Base-by-base conservation (phyloP, 1,284 basidiomycete genomes). In the Malassezia nana region DNA sequence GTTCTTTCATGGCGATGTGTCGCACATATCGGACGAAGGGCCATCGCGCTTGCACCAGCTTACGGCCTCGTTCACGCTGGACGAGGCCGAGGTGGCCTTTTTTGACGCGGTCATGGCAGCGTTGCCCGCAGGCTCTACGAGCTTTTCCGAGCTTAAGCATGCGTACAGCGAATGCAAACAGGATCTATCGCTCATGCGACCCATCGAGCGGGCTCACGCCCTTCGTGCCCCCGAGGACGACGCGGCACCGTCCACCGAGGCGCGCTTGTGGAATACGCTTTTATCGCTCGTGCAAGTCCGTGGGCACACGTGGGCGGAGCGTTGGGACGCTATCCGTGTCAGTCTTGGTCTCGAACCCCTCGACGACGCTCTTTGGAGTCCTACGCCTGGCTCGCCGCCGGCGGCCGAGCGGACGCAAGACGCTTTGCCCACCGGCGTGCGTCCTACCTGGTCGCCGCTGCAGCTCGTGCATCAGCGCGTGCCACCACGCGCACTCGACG, bases 301-400 rank as follows among this genome's bases (percentile, higher is more conserved):
- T 4, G 70, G 68, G 4, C 45, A 42, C 2, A 60, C 56, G 25
- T 73, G 70, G 70, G 35, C 51, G n/a, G 60, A 67, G 40, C 55
- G 69, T 7, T 73, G 70, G 70, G 69, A 72, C 29, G 55, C 61
- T 13, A 66, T 73, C 13, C 55, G 69, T 9, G 45, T 69, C 12
- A 59, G 63, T 0, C 49, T 70, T 15, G 70, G 70, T n/a, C 57
- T 68, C 15, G 67, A 69, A 38, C 64, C 69, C 5, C 40, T 32
- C 16, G 49, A 44, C 3, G 39, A 31, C 10, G 22, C 24, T 13
- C 5, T 7, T n/a, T 20, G 29, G 29, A 31, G 8, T 31, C 15
- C 30, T 15, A 9, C 9, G 30, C 30, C 30, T 8, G 15, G 9
- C 30, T 9, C 15, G 15, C 30, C 30, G 30, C 30, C 8, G 30